Percentiles rank a stretch among this genome's conserved stretches.
Conservation (phyloP, 148 eudicot species). For the Nepenthes mirabilis region DNA sequence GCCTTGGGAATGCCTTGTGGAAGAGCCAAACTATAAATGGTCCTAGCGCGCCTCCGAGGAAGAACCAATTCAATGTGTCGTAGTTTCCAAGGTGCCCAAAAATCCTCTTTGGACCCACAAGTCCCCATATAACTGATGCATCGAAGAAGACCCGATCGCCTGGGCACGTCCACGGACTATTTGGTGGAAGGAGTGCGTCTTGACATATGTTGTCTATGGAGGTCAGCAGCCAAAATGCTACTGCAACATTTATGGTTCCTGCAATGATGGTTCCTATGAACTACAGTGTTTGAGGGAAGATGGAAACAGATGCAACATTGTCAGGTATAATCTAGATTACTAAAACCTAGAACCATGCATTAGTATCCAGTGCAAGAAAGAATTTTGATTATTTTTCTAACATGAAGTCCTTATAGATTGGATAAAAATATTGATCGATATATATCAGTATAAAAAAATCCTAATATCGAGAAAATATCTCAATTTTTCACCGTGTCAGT, state of each 20-base stretch:
- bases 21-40: conserved; percentile 80
- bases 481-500: too few relatives aligned
- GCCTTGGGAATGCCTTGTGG: conserved; percentile 73
- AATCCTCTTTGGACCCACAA: conserved; percentile 82
- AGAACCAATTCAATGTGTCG: conserved; percentile 87
- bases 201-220: conserved; percentile 71
- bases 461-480: too few relatives aligned
- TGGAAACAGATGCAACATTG: conserved; percentile 3
- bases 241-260: conserved; percentile 72
- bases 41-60: conserved; percentile 80
- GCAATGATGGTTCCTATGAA: conserved; percentile 94
- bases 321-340: not conserved
- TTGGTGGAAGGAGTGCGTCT: conserved; percentile 57
- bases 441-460: too few relatives aligned
- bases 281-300: conserved; percentile 21
- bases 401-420: too few relatives aligned
- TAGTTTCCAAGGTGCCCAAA: conserved; percentile 76
- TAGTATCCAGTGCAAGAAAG: not conserved
- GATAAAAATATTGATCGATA: too few relatives aligned
- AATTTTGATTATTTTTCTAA: not conserved
- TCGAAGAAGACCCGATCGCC: conserved; percentile 83
- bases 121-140: conserved; percentile 97
- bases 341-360: not conserved
- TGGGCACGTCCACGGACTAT: conserved; percentile 98
- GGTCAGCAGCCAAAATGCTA: conserved; percentile 83